Base-by-base conservation (phyloP, 140 eudicot genomes). In the Bidens hawaiensis region DNA sequence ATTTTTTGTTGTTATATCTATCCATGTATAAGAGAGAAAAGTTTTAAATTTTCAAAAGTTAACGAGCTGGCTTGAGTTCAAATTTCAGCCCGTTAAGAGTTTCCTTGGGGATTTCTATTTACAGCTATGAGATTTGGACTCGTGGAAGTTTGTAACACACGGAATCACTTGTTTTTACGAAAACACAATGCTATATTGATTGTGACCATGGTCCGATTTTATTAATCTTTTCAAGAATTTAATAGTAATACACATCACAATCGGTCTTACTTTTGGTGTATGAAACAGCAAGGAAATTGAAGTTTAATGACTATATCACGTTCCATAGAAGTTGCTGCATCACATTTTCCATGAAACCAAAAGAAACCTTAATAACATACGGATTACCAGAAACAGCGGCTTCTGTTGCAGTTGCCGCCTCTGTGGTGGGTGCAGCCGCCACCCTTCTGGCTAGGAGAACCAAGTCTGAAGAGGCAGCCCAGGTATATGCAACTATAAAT, bases 351-450 rank as follows among this genome's bases (percentile, higher is more conserved):
- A 19, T 64, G 28, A 87, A 75, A 74, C 71, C 62, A 42, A 78
- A 71, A 61, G 73, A 30, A 77, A 61, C 16, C 16, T 31, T 25
- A 0, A 21, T 80, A 65, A 61, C 75, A 26, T 52, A 78, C 36
- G 85, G 93, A 34, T 70, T 91, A 33, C 85, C 86, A n/a, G 96
- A 91, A 85, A 91, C 98, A 21, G 91, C 86, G 16, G 86, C 85
- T 17, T 91, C 98, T 46, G 67, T 91, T 14, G 91, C 88, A 45
- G 85, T 91, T 41, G 96, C 96, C 31, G 94, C 96, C 33, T 77
- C 96, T 0, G 79, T 91, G 51, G 99, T 91, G 64, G 95, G 96
- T 60, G 89, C 89, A 59, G 99, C 99, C 8, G 89, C 96, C 33
- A 85, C 95, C 45, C 75, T 91, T 65, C 80, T 87, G 46, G 83